Percentiles rank a stretch among this genome's conserved stretches.
Evolutionary conservation across 768 basidiomycete genomes (phyloP).

Genomic region (Kwoniella sp.): DNA sequence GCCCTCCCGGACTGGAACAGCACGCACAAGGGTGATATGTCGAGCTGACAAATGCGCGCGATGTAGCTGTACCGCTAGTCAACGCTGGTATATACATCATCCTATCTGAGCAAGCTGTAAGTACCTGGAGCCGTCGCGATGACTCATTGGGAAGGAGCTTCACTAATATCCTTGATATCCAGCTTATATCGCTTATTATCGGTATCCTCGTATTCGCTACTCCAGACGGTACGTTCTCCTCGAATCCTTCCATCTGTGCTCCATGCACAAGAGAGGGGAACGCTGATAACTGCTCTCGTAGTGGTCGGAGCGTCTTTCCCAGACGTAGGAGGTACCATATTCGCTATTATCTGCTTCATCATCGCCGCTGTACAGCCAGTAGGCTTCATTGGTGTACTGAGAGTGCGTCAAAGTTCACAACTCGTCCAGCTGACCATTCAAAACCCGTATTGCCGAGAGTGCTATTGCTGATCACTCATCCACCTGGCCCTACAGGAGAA

Average conservation of each 20-base stretch:
- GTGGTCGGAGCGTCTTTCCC: slow-evolving; percentile 88
- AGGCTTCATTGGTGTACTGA: slow-evolving; percentile 81
- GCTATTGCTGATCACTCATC: not conserved
- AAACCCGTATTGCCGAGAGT: not conserved
- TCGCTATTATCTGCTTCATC: slow-evolving; percentile 74
- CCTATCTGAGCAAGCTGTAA: slow-evolving; percentile 71
- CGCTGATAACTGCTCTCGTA: no score
- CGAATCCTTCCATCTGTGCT: not conserved
- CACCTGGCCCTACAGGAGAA: slow-evolving; percentile 43
- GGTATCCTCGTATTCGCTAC: slow-evolving; percentile 51
- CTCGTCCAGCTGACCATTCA: not conserved
- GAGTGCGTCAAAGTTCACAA: slow-evolving; percentile 60
- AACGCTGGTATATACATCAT: slow-evolving; percentile 87
- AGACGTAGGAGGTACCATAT: slow-evolving; percentile 69
- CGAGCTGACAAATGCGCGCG: not conserved
- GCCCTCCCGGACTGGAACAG: no score
- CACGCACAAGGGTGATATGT: no score
- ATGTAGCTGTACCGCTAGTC: slow-evolving; percentile 74
- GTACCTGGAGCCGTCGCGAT: no score
- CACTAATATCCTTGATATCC: no score
- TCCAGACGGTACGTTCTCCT: slow-evolving; percentile 31
- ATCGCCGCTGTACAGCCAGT: slow-evolving; percentile 75
- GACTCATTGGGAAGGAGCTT: no score
- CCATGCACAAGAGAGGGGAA: no score
- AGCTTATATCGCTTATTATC: slow-evolving; percentile 42